Conservation (phyloP, 345 rosid genomes). For the Bruguiera sexangula region DNA sequence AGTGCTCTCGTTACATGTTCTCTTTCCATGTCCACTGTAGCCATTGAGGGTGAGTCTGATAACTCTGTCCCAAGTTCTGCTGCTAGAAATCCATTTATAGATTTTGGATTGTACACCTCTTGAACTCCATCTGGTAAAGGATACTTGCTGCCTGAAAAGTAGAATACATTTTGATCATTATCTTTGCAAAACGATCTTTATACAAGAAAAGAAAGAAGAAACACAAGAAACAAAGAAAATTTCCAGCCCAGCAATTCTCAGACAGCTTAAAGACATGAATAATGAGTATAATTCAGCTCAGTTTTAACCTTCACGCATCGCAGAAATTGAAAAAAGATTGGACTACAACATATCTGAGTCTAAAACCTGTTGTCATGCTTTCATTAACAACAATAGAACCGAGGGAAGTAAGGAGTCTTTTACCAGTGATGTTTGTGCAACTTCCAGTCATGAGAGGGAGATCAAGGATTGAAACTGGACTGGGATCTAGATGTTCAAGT, state of each 20-base stretch:
- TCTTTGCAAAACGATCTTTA: constrained; percentile 4
- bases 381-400: neutral
- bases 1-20: constrained; percentile 18
- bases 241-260: neutral
- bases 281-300: neutral
- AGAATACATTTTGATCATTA: neutral
- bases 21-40: constrained; percentile 21
- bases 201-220: neutral
- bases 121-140: constrained; percentile 21
- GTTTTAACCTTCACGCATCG: neutral
- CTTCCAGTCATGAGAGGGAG: constrained; percentile 32
- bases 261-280: no score
- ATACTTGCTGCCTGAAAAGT: constrained; percentile 30
- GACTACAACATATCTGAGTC: neutral
- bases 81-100: constrained; percentile 17
- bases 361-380: neutral
- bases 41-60: constrained; percentile 42
- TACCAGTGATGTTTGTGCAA: constrained; percentile 35
- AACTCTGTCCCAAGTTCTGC: constrained; percentile 30
- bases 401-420: neutral
- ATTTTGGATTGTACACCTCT: constrained; percentile 14
- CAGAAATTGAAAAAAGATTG: neutral
- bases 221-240: neutral
- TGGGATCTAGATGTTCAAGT: constrained; percentile 29
- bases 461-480: constrained; percentile 42